A percentile compares a stretch with the other conserved stretches of the same genome.
Conservation (phyloP, 2,329 filamentous ascomycete genomes). For the Ceratocystis lukuohia region DNA sequence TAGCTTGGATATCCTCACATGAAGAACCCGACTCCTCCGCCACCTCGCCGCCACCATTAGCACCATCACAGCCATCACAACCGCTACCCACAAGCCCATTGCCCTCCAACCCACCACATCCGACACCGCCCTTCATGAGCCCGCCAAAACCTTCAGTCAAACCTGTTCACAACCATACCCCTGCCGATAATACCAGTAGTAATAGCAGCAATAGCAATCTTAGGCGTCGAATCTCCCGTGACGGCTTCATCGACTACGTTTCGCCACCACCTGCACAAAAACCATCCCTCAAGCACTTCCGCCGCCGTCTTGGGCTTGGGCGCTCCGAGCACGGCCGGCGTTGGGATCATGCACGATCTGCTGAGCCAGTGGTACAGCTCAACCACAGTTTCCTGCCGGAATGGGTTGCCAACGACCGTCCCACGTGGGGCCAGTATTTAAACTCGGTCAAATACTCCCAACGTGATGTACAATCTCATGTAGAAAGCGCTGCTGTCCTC, state of each 20-base stretch:
- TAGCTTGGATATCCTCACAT: conserved; percentile 40
- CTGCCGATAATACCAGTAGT: conserved; percentile 24
- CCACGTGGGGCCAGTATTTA: conserved; percentile 41
- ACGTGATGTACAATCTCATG: conserved; percentile 35
- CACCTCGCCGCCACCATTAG: neutral
- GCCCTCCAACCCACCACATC: conserved; percentile 25
- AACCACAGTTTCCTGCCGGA: conserved; percentile 12
- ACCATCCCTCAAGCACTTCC: conserved; percentile 12
- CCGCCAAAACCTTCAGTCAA: conserved; percentile 29
- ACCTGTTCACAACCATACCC: conserved; percentile 32
- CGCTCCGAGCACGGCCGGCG: conserved; percentile 35
- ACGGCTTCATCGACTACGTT: conserved; percentile 34
- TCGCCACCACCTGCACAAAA: conserved; percentile 7
- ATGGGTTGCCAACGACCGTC: conserved; percentile 18
- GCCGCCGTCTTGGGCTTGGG: conserved; percentile 16
- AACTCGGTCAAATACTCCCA: conserved; percentile 29
- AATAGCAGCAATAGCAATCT: conserved; percentile 18
- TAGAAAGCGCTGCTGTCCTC: conserved; percentile 35
- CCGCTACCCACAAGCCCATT: neutral
- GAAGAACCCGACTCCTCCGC: conserved; percentile 27
- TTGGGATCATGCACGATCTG: conserved; percentile 47
- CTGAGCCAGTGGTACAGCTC: conserved; percentile 40
- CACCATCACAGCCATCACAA: neutral
- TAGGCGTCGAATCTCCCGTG: conserved; percentile 33
- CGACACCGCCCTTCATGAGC: conserved; percentile 29